These are phyloP conservation scores for Claviceps fusiformis DNA, from an alignment of 2,329 filamentous ascomycete genomes.

Conservation along the genomic window DNA sequence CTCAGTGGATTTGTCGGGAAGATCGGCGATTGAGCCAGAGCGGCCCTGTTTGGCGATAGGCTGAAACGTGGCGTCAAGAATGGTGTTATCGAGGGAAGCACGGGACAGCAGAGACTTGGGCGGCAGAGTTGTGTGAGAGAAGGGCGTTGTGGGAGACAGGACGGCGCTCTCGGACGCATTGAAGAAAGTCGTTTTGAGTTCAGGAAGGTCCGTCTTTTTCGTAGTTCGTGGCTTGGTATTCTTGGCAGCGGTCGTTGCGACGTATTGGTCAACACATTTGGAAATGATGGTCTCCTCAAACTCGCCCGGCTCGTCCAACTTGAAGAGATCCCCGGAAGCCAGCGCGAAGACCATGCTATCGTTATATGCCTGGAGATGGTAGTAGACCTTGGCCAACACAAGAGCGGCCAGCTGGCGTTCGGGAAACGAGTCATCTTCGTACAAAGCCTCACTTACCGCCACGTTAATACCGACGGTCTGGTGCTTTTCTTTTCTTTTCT, in stretches of 20 bases:
- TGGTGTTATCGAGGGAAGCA: conserved; percentile 51
- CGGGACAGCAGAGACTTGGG: conserved; percentile 93
- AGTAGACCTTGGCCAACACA: conserved; percentile 95
- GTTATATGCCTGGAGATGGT: conserved; percentile 96
- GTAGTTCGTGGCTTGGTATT: conserved; percentile 30
- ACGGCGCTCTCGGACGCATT: conserved; percentile 54
- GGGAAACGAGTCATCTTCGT: conserved; percentile 90
- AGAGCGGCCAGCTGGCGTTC: conserved; percentile 89
- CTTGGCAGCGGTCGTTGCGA: conserved; percentile 51
- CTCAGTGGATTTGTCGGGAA: conserved; percentile 56
- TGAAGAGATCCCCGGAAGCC: conserved; percentile 87
- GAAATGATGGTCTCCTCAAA: conserved; percentile 99
- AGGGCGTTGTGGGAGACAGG: conserved; percentile 83
- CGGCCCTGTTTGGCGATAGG: conserved; percentile 38
- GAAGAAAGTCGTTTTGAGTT: conserved; percentile 69
- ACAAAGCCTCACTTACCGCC: conserved; percentile 76
- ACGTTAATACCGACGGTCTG: background rate
- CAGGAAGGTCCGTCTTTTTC: conserved; percentile 40
- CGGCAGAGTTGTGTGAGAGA: conserved; percentile 83
- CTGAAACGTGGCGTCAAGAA: conserved; percentile 45
- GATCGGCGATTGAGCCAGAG: conserved; percentile 49
- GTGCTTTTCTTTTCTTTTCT: background rate
- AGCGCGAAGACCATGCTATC: conserved; percentile 98
- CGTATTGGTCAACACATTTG: conserved; percentile 96
- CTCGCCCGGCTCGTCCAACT: conserved; percentile 79